Percentiles rank a stretch among this genome's conserved stretches.
phyloP scores from a whole-genome alignment of 2,329 filamentous ascomycete genomes.

The Paraphaeosphaeria minitans region DNA sequence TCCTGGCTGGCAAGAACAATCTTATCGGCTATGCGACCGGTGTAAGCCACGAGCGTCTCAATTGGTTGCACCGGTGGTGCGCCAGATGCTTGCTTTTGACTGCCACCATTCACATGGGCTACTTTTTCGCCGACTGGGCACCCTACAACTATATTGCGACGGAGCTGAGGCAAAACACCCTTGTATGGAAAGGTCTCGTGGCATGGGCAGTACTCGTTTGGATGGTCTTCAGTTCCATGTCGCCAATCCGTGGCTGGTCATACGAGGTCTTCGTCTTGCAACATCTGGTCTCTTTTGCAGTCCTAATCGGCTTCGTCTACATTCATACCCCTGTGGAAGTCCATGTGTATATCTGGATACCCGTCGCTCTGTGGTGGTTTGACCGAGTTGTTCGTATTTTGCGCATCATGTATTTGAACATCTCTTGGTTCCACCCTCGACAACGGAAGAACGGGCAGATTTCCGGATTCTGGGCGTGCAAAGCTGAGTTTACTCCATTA shows the following conservation, averaged over 20 bases:
- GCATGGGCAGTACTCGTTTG: conserved; percentile 70
- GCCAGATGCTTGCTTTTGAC: conserved; percentile 71
- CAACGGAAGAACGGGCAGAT: conserved; percentile 34
- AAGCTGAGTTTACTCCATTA: conserved; percentile 52
- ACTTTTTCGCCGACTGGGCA: conserved; percentile 70
- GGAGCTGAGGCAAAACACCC: conserved; percentile 65
- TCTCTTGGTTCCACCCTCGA: conserved; percentile 48
- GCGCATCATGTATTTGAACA: conserved; percentile 46
- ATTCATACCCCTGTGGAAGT: conserved; percentile 66
- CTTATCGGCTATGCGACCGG: conserved; percentile 66
- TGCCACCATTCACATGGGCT: conserved; percentile 70
- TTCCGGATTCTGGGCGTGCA: conserved; percentile 44
- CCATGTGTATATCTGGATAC: conserved; percentile 68
- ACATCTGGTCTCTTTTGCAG: conserved; percentile 65
- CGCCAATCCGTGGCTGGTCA: conserved; percentile 67
- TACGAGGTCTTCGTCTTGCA: conserved; percentile 75
- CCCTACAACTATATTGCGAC: conserved; percentile 62
- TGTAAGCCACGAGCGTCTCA: conserved; percentile 70
- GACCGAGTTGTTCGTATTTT: conserved; percentile 61
- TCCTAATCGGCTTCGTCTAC: conserved; percentile 68
- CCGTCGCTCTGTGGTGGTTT: conserved; percentile 65
- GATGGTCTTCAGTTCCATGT: conserved; percentile 67
- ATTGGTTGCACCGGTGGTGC: conserved; percentile 76
- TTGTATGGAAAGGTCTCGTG: conserved; percentile 69
- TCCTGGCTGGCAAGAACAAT: conserved; percentile 62